phyloP scores from a whole-genome alignment of 2,329 filamentous ascomycete species.

The Fusarium udum region DNA sequence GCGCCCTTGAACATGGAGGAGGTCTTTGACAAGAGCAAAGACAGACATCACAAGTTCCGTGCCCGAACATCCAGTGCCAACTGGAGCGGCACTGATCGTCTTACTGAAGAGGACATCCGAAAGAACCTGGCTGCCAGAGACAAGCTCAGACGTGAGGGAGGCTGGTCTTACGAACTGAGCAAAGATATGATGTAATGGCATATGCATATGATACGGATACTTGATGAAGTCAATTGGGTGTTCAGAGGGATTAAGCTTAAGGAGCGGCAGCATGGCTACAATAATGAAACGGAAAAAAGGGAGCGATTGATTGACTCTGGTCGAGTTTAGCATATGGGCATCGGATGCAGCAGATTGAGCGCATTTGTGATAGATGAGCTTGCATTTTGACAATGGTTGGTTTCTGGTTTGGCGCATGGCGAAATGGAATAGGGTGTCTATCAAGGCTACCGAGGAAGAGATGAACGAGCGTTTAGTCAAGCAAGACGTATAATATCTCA shows the following conservation, averaged over 20 bases:
- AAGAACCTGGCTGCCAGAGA: conserved; percentile 83
- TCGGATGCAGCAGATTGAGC: conserved; percentile 36
- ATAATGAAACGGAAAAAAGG: conserved; percentile 8
- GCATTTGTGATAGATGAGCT: conserved; percentile 29
- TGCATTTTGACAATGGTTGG: conserved; percentile 4
- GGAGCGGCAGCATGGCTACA: conserved; percentile 15
- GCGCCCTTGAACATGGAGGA: conserved; percentile 93
- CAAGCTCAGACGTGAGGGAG: conserved; percentile 81
- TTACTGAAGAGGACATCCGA: conserved; percentile 88
- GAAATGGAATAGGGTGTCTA: conserved; percentile 16
- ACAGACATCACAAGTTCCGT: conserved; percentile 86
- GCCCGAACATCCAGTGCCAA: conserved; percentile 93
- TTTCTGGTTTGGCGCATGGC: conserved; percentile 39
- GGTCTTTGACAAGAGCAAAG: conserved; percentile 90
- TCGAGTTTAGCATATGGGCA: conserved; percentile 19
- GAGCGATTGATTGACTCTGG: conserved; percentile 24
- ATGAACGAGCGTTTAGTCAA: not conserved
- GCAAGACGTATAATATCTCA: not conserved
- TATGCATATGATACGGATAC: conserved; percentile 23
- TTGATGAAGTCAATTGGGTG: conserved; percentile 13
- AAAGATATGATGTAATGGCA: conserved; percentile 54
- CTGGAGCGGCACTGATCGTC: conserved; percentile 82
- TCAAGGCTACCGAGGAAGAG: not conserved
- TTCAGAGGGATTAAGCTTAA: not conserved
- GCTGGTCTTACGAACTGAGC: conserved; percentile 78